Evolutionary conservation across 2,329 filamentous ascomycete species (phyloP), one percentile per base, ranked within the genome.

Genomic region (Colletotrichum eleusines): DNA sequence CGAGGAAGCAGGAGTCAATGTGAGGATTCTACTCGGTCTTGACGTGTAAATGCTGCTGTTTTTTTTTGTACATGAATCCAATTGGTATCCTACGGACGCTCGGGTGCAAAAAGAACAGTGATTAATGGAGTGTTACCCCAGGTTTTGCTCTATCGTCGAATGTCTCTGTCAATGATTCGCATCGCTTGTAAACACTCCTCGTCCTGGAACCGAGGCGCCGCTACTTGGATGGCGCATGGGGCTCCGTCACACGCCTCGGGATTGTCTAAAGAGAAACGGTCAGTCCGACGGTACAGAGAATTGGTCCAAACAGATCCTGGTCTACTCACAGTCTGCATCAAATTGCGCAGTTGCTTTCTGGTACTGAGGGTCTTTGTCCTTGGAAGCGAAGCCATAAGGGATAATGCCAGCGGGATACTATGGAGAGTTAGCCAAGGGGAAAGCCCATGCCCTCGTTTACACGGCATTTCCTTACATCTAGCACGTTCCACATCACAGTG

Each of bases 371-470:
- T 87, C 86, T 33, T 80, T 69, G 7, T 77, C 75, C 64, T 82
- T 83, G 0, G 82, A 79, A 2, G 83, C 84, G 20, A 77, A 81
- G 2, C 80, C 78, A 66, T 80, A 84, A 0, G 84, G 84, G 62
- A 89, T 78, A 2, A 86, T 81, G 9, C 83, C 86, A 3, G 84
- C 82, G 3, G 86, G 86, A 74, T 85, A 88, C 83, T 86, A 9
- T 2, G 1, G 1, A 1, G 2, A 3, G 20, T 71, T 20, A 72
- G 42, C 23, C 42, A 42, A 16, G 6, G 12, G 11, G 20, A 7
- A 7, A 33, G 11, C 23, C 4, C 12, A 66, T 38, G 3, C 0
- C 6, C 8, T 62, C 53, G 72, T 50, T 71, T 53, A 31, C 23
- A 5, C 12, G 7, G 35, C 33, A 1, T 26, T 18, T 35, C 79